These are phyloP conservation scores for Phellopilus nigrolimitatus DNA, from an alignment of 1,284 basidiomycete species.

Conservation along the genomic window DNA sequence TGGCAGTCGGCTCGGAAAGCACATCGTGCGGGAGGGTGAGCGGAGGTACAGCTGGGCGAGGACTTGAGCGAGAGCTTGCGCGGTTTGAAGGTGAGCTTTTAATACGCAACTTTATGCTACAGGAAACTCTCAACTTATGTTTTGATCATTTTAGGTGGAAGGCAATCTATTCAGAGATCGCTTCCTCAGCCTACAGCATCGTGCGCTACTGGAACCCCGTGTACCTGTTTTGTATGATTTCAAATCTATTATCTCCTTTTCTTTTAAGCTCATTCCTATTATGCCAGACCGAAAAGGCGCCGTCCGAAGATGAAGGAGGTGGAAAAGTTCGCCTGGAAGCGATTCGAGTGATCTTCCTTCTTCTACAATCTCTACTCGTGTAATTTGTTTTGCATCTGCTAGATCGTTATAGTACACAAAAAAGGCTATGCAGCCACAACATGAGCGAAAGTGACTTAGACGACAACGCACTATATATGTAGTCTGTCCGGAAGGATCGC, in stretches of 20 bases:
- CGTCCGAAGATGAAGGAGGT: slow-evolving; percentile 65
- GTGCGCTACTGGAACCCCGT: slow-evolving; percentile 74
- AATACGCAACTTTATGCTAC: background rate
- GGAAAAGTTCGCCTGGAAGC: slow-evolving; percentile 88
- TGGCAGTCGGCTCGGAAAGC: slow-evolving; percentile 71
- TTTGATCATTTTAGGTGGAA: slow-evolving; percentile 58
- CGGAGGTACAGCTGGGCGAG: slow-evolving; percentile 87
- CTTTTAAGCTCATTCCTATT: slow-evolving; percentile 18
- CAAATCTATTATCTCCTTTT: slow-evolving; percentile 9
- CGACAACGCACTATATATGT: too few species aligned
- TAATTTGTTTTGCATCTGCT: background rate
- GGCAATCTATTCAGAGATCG: slow-evolving; percentile 91
- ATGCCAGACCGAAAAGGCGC: slow-evolving; percentile 57
- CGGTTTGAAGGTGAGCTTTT: slow-evolving; percentile 65
- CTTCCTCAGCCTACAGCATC: slow-evolving; percentile 77
- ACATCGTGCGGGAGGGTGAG: slow-evolving; percentile 63
- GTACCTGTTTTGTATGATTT: slow-evolving; percentile 65
- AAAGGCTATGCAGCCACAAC: too few species aligned
- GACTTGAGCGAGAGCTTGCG: slow-evolving; percentile 86
- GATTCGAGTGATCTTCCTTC: slow-evolving; percentile 48
- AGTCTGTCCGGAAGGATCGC: too few species aligned
- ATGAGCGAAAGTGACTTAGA: too few species aligned
- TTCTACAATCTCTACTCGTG: background rate
- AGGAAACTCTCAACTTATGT: slow-evolving; percentile 1
- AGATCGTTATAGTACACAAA: background rate